Evolutionary conservation across 306 rosid species (phyloP).

Genomic region (peach (Prunus persica)): DNA sequence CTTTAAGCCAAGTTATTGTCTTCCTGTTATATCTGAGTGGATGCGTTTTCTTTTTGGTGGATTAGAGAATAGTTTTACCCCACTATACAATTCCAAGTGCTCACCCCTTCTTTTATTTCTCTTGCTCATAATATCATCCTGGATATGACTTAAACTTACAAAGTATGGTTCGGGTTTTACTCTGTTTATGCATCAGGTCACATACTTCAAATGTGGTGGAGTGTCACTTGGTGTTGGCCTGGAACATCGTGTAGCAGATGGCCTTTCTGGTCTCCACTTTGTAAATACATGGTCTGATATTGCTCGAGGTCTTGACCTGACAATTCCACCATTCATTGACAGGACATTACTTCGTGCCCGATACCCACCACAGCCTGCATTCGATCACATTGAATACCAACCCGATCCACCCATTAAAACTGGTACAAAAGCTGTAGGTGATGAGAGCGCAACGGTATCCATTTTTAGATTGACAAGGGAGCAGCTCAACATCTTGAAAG

Average conservation of each 20-base stretch:
- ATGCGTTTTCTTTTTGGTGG: too few species aligned
- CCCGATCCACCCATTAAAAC: slow-evolving; percentile 49
- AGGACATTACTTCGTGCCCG: slow-evolving; percentile 56
- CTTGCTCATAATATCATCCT: too few species aligned
- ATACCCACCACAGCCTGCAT: slow-evolving; percentile 61
- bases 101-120: too few species aligned
- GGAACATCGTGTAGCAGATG: slow-evolving; percentile 70
- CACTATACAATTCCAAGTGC: too few species aligned
- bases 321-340: slow-evolving; percentile 57
- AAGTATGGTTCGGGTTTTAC: background rate
- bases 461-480: slow-evolving; percentile 56
- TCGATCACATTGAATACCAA: slow-evolving; percentile 64
- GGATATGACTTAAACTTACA: too few species aligned
- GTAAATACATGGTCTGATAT: slow-evolving; percentile 25
- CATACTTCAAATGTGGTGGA: slow-evolving; percentile 75
- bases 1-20: too few species aligned
- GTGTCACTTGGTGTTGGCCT: slow-evolving; percentile 73
- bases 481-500: slow-evolving; percentile 53
- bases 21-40: too few species aligned
- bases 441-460: slow-evolving; percentile 41
- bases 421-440: slow-evolving; percentile 14
- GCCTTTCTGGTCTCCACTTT: slow-evolving; percentile 69
- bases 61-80: too few species aligned
- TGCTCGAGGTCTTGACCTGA: slow-evolving; percentile 59
- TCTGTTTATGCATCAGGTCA: slow-evolving; percentile 39